Base-by-base conservation (phyloP, 352 stramenopile genomes). In the Pythium periplocum region DNA sequence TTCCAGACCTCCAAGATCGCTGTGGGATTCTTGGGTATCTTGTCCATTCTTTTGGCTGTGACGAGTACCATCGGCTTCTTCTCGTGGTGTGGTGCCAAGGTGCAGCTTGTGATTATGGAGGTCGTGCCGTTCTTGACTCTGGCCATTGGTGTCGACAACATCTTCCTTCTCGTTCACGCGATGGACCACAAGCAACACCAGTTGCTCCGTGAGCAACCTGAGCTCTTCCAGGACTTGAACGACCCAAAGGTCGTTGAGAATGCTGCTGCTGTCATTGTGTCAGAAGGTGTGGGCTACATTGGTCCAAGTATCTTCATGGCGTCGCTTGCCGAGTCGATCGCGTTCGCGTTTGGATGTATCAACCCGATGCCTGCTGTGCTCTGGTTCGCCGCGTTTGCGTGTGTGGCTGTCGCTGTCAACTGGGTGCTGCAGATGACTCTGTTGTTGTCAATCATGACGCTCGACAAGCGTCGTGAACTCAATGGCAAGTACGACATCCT, bases 401-500 rank as follows among this genome's bases (percentile, higher is more conserved):
- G 68, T 1, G 47, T 71, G 2, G 75, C 68, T 1, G 69, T 89
- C 9, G 53, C 63, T 2, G 45, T 86, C 38, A 88, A 81, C 43
- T 75, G 86, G 44, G 33, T 59, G 37, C 26, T 91, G 31, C 77
- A 89, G 55, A 78, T 89, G 68, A 88, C 81, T 40, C 59, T 90
- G 46, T 73, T 90, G 34, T 43, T 89, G 7, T 57, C 74, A 4
- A 74, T 87, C 35, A 53, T 91, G 8, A 71, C 64, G 33, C 61
- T 91, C 5, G 78, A 90, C 55, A 88, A 88, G 62, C 81, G 77
- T 45, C 76, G 76, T 31, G 78, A 89, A 46, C 45, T 89, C 4
- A 68, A 61, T 12, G 73, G 71, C 11, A 74, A 64, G 37, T 87
- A 82, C 55, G 78, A 88, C 36, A 51, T 88, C 4, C 48, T 83